Evolutionary conservation across 2,329 filamentous ascomycete species (phyloP), one percentile per base, ranked within the genome.

Genomic region (Colletotrichum eleusines): DNA sequence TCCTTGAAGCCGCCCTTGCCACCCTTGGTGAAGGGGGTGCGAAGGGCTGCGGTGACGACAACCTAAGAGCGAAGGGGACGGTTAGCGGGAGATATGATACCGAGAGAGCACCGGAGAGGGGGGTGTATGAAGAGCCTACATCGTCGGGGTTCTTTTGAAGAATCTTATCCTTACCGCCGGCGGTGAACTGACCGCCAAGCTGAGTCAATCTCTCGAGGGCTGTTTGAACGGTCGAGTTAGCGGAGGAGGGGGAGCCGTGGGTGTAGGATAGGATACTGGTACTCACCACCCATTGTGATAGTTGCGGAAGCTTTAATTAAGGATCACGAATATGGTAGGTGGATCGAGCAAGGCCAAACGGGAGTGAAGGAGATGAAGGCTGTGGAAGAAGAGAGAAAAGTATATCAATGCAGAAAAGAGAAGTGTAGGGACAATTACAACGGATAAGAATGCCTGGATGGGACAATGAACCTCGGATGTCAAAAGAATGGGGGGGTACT

Each of bases 1-100:
- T 98, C 96, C 86, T 98, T 98, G 88, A 99, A 96, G 60, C 90
- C 92, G 75, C 96, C 96, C 84, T 94, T 95, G 77, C 95, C 94
- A 76, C 94, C 95, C 83, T 94, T 97, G 75, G 94, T 97, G 82
- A 98, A 91, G 77, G 96, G 90, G 20, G 94, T 97, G 77, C 96
- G 94, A 78, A 98, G 93, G 76, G 93, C 94, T 75, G 93, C 94
- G 73, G 96, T 98, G 73, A 99, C 90, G 77, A 99, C 96, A 75
- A 98, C 90, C 89, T 91, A 61, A n/a, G 6, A n/a, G n/a, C n/a
- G 7, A 26, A 23, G 31, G 20, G 48, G 44, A 72, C 63, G 61
- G 77, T 81, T 72, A 81, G 77, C 33, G 26, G 35, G 12, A n/a
- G n/a, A 28, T 3, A 12, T 18, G n/a, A 28, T 3, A 12, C 12